Conservation (phyloP, 108 stramenopile species). For the Fistulifera solaris region DNA sequence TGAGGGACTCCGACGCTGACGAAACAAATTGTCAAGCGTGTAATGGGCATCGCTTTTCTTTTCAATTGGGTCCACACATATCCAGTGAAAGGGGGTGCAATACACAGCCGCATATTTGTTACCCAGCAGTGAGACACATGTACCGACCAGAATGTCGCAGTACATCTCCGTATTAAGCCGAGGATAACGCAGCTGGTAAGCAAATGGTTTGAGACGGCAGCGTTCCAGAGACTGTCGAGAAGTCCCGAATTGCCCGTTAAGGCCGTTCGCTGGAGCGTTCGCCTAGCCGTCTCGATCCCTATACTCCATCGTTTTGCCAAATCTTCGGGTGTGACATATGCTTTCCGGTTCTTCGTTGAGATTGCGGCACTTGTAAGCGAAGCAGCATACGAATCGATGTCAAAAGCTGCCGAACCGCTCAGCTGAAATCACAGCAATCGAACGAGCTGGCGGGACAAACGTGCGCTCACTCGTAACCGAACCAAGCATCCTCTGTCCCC, state of each 20-base stretch:
- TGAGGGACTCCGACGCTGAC: conserved; percentile 20
- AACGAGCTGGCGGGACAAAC: no score
- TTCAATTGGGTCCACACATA: conserved; percentile 9
- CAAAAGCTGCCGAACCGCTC: no score
- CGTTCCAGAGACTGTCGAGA: conserved; percentile 4
- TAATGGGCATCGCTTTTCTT: conserved; percentile 19
- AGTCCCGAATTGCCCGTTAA: conserved; percentile 16
- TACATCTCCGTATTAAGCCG: conserved; percentile 10
- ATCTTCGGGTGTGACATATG: neutral
- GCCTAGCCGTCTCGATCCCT: conserved; percentile 12
- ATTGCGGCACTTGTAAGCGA: neutral
- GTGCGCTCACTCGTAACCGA: no score
- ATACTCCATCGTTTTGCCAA: conserved; percentile 13
- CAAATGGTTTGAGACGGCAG: conserved; percentile 12
- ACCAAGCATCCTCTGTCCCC: no score
- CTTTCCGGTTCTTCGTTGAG: neutral
- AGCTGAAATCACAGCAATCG: no score
- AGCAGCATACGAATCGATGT: neutral
- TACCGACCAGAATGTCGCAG: conserved; percentile 15
- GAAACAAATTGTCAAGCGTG: conserved; percentile 17
- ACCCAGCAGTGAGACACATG: neutral
- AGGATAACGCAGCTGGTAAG: conserved; percentile 17
- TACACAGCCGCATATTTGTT: conserved; percentile 23
- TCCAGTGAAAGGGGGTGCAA: conserved; percentile 14
- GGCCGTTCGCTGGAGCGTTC: conserved; percentile 19